Conservation (phyloP, 1,284 basidiomycete genomes). For the Bjerkandera adusta region DNA sequence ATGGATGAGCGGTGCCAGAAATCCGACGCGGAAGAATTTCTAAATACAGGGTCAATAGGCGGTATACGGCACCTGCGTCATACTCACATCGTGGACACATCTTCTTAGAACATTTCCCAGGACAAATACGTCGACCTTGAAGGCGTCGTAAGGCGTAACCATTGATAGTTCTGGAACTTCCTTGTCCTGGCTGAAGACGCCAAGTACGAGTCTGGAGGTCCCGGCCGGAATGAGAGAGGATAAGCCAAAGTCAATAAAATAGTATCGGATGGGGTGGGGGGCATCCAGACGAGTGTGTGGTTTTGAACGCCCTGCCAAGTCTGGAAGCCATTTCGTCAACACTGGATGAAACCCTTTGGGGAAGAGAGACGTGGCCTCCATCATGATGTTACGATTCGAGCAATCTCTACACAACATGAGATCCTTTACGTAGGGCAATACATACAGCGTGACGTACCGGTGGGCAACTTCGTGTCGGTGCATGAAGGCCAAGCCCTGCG, state of each 20-base stretch:
- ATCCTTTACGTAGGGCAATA: background rate
- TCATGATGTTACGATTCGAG: slow-evolving; percentile 32
- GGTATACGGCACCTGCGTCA: background rate
- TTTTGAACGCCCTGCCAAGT: too few relatives aligned
- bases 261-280: slow-evolving; percentile 16
- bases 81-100: slow-evolving; percentile 13
- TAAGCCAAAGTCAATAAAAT: background rate
- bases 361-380: slow-evolving; percentile 31
- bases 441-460: slow-evolving; percentile 22
- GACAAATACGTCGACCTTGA: slow-evolving; percentile 25
- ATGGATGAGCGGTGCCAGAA: slow-evolving; percentile 8
- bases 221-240: background rate
- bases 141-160: slow-evolving; percentile 24
- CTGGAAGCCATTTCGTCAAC: slow-evolving; percentile 6
- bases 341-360: slow-evolving; percentile 27
- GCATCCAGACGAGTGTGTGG: background rate
- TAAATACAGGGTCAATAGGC: background rate
- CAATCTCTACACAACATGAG: slow-evolving; percentile 30
- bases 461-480: slow-evolving; percentile 38
- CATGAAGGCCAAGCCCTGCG: slow-evolving; percentile 38
- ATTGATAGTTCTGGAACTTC: slow-evolving; percentile 24
- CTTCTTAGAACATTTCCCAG: slow-evolving; percentile 20
- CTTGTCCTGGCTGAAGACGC: slow-evolving; percentile 17
- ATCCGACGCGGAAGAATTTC: slow-evolving; percentile 13
- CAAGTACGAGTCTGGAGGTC: too few relatives aligned